Evolutionary conservation across 495 filamentous ascomycete species (phyloP).

Genomic region (Hyaloscypha hepaticicola): DNA sequence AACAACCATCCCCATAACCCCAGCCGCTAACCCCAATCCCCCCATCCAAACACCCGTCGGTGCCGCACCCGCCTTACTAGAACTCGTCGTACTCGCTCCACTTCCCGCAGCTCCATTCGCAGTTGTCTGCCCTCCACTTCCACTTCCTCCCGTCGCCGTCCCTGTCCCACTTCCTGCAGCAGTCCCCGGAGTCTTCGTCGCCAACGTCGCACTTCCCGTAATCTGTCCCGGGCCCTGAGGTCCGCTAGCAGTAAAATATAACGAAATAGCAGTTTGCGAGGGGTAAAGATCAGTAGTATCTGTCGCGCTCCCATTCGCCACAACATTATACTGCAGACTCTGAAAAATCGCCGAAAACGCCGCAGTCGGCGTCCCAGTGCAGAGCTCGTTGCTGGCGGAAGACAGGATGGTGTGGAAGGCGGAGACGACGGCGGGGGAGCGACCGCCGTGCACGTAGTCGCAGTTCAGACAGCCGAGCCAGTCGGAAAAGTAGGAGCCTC

Average conservation of each 20-base stretch:
- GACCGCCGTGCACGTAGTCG: constrained; percentile 38
- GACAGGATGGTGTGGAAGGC: constrained; percentile 34
- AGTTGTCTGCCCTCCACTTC: neutral
- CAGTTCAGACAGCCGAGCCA: constrained; percentile 40
- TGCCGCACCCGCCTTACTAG: constrained; percentile 20
- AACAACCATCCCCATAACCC: constrained; percentile 15
- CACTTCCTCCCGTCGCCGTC: constrained; percentile 3
- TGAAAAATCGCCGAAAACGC: constrained; percentile 32
- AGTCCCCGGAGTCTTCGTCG: constrained; percentile 23
- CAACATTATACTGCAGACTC: constrained; percentile 24
- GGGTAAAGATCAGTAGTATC: constrained; percentile 32
- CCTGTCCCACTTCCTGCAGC: neutral
- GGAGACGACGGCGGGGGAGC: constrained; percentile 30
- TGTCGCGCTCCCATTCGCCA: constrained; percentile 31
- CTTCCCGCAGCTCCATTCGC: neutral
- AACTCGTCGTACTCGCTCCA: constrained; percentile 9
- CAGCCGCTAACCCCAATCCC: constrained; percentile 11
- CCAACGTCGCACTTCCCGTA: constrained; percentile 38
- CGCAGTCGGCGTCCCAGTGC: constrained; percentile 34
- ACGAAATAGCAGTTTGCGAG: constrained; percentile 36
- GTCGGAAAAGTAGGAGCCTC: constrained; percentile 40
- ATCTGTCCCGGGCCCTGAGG: constrained; percentile 38
- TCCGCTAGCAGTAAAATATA: constrained; percentile 38
- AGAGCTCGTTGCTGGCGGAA: constrained; percentile 33
- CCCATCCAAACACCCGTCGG: constrained; percentile 19